Conservation (phyloP, 768 basidiomycete genomes). For the Collybia sp. region DNA sequence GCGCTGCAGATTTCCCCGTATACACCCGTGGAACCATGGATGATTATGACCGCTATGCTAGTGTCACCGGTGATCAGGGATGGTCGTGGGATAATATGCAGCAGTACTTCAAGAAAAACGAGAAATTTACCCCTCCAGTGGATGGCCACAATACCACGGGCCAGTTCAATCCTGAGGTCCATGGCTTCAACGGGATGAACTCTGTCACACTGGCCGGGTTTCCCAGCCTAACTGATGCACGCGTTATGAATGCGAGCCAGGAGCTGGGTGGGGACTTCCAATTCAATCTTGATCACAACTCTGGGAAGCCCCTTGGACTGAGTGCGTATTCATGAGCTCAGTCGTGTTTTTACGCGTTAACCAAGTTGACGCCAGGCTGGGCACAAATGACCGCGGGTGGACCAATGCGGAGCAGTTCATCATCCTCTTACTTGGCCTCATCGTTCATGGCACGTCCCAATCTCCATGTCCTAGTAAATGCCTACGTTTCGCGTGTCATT, state of each 20-base stretch:
- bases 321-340: conserved; percentile 6
- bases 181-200: conserved; percentile 22
- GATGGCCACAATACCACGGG: conserved; percentile 25
- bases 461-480: conserved; percentile 16
- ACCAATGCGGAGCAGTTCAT: conserved; percentile 20
- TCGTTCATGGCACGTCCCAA: conserved; percentile 12
- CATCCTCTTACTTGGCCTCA: conserved; percentile 17
- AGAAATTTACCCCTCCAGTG: conserved; percentile 16
- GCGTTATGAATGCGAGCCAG: conserved; percentile 20
- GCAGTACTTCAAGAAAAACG: conserved; percentile 22
- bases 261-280: conserved; percentile 18
- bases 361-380: conserved; percentile 12
- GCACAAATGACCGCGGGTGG: conserved; percentile 18
- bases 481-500: conserved; percentile 16
- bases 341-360: background rate
- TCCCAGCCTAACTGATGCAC: conserved; percentile 17
- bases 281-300: conserved; percentile 20
- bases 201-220: conserved; percentile 24
- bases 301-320: conserved; percentile 17
- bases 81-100: conserved; percentile 26
- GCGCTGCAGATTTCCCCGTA: conserved; percentile 10
- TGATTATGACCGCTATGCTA: conserved; percentile 24
- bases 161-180: conserved; percentile 23
- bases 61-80: conserved; percentile 21
- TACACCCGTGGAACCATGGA: conserved; percentile 19